Evolutionary conservation across 2,329 filamentous ascomycete species (phyloP), one percentile per base, ranked within the genome.

Genomic region (Mariannaea elegans): DNA sequence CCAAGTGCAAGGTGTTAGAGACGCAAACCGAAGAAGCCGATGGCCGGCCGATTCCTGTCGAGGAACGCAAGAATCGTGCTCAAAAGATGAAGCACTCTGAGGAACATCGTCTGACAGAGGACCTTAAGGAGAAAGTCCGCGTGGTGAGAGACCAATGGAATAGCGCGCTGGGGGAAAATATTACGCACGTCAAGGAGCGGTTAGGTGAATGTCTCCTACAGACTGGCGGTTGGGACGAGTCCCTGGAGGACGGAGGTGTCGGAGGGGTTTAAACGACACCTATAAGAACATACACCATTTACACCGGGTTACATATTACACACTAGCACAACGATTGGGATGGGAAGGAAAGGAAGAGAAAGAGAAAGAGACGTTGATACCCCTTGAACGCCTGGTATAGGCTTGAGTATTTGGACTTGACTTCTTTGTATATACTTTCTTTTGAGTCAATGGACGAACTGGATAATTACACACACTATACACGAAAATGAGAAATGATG

Each of bases 101-200:
- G 76, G 90, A 91, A 70, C 79, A 80, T 32, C 79, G 85, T 55
- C 77, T 97, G 71, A 97, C 93, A 7, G 88, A 89, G 47, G 94
- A 97, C 72, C 77, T 98, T 66, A 95, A 98, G 78, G 94, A 97
- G 71, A 97, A 96, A 77, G 95, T 97, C 2, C 87, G 90, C 29
- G 87, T 94, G 64, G 92, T 98, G 31, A 93, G 97, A 77, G 90
- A 93, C 54, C 93, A 97, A 77, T 98, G 95, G 94, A 82, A 85
- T 32, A 91, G 93, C 70, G 93, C 92, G 5, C 81, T 98, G n/a
- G 94, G 94, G 1, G 88, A 89, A 63, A 87, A 88, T 55, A 83
- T 98, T 67, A 86, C 85, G 61, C 84, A 82, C 14, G 88, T 94
- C 63, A 94, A 92, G 76, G 86, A 88, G 72, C 82, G 90, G 51